Evolutionary conservation across 345 rosid genomes (phyloP).

Genomic region (Populus euphratica): DNA sequence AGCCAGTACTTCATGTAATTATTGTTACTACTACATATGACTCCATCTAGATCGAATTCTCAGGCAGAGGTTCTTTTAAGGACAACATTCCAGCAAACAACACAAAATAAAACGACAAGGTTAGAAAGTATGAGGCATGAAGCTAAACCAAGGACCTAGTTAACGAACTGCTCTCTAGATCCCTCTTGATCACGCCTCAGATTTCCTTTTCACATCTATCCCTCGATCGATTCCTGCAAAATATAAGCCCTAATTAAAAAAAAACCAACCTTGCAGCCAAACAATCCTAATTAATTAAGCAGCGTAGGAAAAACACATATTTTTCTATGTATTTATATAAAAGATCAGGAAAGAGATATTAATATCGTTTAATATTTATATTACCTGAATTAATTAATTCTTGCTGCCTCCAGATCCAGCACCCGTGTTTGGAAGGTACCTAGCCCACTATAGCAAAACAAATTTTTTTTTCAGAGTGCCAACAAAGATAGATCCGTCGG

Average conservation of each 20-base stretch:
- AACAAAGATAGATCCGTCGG: too few species aligned
- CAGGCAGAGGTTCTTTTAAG: not conserved
- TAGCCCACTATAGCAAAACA: conserved; percentile 62
- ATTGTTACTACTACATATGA: not conserved
- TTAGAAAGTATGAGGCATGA: not conserved
- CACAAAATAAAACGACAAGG: not conserved
- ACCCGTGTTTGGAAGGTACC: conserved; percentile 81
- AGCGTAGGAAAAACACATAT: not conserved
- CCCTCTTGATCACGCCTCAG: not conserved
- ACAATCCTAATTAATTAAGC: not conserved
- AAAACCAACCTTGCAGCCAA: too few species aligned
- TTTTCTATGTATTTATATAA: not conserved
- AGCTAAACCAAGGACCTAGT: too few species aligned
- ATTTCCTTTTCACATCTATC: not conserved
- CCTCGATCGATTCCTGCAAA: not conserved
- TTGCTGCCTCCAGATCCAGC: conserved; percentile 51
- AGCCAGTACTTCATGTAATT: not conserved
- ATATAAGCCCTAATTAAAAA: not conserved
- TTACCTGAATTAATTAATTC: conserved; percentile 40
- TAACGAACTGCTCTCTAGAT: too few species aligned
- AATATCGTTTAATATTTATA: not conserved
- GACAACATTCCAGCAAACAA: not conserved
- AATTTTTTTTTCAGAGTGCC: too few species aligned
- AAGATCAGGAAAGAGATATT: not conserved
- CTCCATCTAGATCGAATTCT: not conserved